phyloP scores from a whole-genome alignment of 495 filamentous ascomycete species.

The Penicillium steckii region DNA sequence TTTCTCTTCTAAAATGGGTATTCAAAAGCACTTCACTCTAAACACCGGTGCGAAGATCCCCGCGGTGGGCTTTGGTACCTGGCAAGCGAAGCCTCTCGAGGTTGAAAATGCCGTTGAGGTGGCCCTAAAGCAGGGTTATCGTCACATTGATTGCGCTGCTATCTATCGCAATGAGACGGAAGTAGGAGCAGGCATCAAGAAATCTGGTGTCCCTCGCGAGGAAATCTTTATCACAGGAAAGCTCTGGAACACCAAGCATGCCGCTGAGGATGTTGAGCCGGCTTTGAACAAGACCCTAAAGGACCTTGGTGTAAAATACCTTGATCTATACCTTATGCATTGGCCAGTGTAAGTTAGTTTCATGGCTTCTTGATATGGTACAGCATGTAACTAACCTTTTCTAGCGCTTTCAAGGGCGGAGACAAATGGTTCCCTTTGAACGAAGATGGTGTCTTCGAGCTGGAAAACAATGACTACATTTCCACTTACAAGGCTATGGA shows the following conservation, averaged over 20 bases:
- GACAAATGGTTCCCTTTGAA: slow-evolving; percentile 46
- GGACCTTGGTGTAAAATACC: slow-evolving; percentile 62
- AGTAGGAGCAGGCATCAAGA: slow-evolving; percentile 60
- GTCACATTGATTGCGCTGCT: slow-evolving; percentile 70
- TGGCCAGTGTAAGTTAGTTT: slow-evolving; percentile 53
- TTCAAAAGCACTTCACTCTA: slow-evolving; percentile 38
- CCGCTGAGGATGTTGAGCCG: slow-evolving; percentile 33
- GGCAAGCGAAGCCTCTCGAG: slow-evolving; percentile 34
- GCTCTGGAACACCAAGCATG: slow-evolving; percentile 46
- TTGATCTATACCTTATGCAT: slow-evolving; percentile 72
- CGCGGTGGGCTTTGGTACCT: slow-evolving; percentile 34
- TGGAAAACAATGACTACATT: slow-evolving; percentile 48
- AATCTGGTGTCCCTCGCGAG: slow-evolving; percentile 55
- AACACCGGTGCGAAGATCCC: slow-evolving; percentile 45
- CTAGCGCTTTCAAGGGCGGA: slow-evolving; percentile 24
- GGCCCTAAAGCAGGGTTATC: slow-evolving; percentile 60
- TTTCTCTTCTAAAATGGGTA: slow-evolving; percentile 25
- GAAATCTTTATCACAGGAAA: slow-evolving; percentile 77
- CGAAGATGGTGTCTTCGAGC: slow-evolving; percentile 27
- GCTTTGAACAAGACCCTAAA: slow-evolving; percentile 52
- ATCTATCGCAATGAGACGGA: slow-evolving; percentile 69
- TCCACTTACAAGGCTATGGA: slow-evolving; percentile 65
- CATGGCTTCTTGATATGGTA: not conserved
- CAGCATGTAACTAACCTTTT: not conserved
- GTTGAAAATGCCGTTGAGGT: slow-evolving; percentile 36